phyloP scores from a whole-genome alignment of 208 protist species.

The Crithidia bombi region DNA sequence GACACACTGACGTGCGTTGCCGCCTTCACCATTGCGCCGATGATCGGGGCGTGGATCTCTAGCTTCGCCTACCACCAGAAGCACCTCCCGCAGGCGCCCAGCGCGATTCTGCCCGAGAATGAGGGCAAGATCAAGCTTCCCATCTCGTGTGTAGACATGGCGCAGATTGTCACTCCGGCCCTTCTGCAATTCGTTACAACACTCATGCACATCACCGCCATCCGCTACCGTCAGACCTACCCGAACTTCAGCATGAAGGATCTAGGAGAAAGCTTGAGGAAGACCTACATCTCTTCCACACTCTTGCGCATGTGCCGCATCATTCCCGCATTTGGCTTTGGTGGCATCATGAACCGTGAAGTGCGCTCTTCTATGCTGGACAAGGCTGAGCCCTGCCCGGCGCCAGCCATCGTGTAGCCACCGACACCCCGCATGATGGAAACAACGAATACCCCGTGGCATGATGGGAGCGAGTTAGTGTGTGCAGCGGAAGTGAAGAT shows the following conservation, averaged over 20 bases:
- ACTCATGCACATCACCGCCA: constrained; percentile 84
- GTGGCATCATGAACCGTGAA: constrained; percentile 86
- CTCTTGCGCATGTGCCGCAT: constrained; percentile 84
- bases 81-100: constrained; percentile 32
- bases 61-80: constrained; percentile 66
- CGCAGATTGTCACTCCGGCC: constrained; percentile 78
- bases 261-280: constrained; percentile 53
- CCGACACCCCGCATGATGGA: neutral
- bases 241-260: constrained; percentile 74
- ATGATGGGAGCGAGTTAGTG: no score
- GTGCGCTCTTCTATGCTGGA: constrained; percentile 76
- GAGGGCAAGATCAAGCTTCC: constrained; percentile 63
- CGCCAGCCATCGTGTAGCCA: constrained; percentile 14
- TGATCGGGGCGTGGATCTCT: constrained; percentile 70
- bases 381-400: constrained; percentile 46
- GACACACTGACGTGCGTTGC: constrained; percentile 80
- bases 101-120: constrained; percentile 52
- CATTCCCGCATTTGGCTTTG: constrained; percentile 81
- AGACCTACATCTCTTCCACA: constrained; percentile 79
- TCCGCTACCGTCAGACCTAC: constrained; percentile 88
- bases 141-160: constrained; percentile 63
- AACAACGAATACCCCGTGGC: neutral
- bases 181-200: constrained; percentile 84
- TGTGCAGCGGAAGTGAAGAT: no score
- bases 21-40: constrained; percentile 84